A percentile compares a stretch with the other conserved stretches of the same genome.
phyloP scores from a whole-genome alignment of 202 grass and related monocot species.

The Schoenoplectus triqueter region DNA sequence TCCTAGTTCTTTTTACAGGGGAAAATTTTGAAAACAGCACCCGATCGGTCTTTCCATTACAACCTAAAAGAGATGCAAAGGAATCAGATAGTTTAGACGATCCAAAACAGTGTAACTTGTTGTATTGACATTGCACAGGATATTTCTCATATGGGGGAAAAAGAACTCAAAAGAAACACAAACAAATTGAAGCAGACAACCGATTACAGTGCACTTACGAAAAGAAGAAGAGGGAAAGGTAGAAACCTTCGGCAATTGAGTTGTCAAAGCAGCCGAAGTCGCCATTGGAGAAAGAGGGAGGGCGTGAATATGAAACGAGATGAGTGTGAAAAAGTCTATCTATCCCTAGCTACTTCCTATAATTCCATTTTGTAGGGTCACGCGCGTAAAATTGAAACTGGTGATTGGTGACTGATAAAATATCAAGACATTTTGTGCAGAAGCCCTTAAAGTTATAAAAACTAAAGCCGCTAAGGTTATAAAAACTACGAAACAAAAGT shows the following conservation, averaged over 20 bases:
- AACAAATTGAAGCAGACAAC: slow-evolving; percentile 21
- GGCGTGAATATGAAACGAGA: neutral
- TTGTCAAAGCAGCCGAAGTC: slow-evolving; percentile 30
- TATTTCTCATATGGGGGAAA: neutral
- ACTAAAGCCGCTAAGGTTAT: neutral
- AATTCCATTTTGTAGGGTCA: slow-evolving; percentile 7
- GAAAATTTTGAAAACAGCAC: slow-evolving; percentile 54
- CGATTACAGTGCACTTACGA: slow-evolving; percentile 22
- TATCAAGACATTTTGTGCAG: neutral
- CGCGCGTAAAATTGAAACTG: neutral
- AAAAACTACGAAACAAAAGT: neutral
- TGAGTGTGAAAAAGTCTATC: slow-evolving; percentile 3
- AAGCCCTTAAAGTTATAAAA: neutral
- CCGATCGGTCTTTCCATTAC: slow-evolving; percentile 44
- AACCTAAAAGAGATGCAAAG: slow-evolving; percentile 54
- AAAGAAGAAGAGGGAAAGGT: slow-evolving; percentile 34
- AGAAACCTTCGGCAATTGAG: slow-evolving; percentile 39
- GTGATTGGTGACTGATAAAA: neutral
- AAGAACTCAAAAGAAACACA: neutral
- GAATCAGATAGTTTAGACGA: neutral
- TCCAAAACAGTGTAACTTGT: neutral
- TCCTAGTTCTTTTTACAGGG: slow-evolving; percentile 53
- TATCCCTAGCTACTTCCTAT: neutral
- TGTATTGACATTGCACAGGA: neutral
- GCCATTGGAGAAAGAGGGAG: slow-evolving; percentile 11